Conservation (phyloP, 192 early-diverging fungal genomes). For the Lobosporangium transversale region DNA sequence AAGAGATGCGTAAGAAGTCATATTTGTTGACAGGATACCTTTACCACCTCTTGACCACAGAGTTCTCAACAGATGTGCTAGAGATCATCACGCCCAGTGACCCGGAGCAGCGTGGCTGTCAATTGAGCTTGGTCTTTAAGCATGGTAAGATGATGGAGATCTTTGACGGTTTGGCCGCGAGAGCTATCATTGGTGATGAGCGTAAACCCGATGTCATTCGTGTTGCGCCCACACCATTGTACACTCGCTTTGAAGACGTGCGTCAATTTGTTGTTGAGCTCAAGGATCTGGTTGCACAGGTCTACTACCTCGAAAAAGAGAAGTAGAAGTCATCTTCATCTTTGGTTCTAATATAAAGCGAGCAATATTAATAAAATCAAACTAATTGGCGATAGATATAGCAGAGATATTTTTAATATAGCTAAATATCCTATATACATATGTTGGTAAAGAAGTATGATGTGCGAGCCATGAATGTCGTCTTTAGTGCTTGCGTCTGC, state of each 20-base stretch:
- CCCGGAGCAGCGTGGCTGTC: slow-evolving; percentile 81
- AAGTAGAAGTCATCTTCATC: neutral
- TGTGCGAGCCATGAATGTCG: neutral
- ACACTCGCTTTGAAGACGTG: slow-evolving; percentile 89
- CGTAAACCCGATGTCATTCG: slow-evolving; percentile 92
- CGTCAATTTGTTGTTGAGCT: slow-evolving; percentile 71
- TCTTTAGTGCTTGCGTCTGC: neutral
- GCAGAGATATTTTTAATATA: too few species aligned
- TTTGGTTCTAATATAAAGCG: neutral
- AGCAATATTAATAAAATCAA: too few species aligned
- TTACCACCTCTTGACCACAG: slow-evolving; percentile 71
- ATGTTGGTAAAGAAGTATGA: neutral
- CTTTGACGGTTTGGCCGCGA: slow-evolving; percentile 65
- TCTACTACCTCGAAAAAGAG: too few species aligned
- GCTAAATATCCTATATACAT: too few species aligned
- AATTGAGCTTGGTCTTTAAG: slow-evolving; percentile 79
- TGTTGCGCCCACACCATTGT: slow-evolving; percentile 89
- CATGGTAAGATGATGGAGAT: slow-evolving; percentile 67
- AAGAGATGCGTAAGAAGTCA: slow-evolving; percentile 78
- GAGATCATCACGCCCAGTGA: slow-evolving; percentile 85
- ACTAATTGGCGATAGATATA: too few species aligned
- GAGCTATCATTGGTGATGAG: slow-evolving; percentile 87
- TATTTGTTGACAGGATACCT: slow-evolving; percentile 85
- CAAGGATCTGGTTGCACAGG: slow-evolving; percentile 54
- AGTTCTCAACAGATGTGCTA: slow-evolving; percentile 38